Evolutionary conservation across 2,329 filamentous ascomycete species (phyloP).

Genomic region (Aspergillus ochraceoroseus): DNA sequence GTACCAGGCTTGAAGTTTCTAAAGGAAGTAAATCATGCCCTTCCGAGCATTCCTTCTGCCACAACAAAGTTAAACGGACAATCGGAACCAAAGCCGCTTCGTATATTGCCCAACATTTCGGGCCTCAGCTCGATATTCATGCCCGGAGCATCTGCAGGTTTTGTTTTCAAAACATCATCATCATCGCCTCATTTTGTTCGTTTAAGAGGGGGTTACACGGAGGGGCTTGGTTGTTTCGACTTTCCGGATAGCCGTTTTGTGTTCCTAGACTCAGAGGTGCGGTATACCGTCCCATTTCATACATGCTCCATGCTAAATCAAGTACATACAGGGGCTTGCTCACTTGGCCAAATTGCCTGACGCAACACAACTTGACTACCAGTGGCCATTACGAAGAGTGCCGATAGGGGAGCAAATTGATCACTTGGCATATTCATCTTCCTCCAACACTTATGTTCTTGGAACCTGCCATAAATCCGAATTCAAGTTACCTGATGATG

Average conservation of each 20-base stretch:
- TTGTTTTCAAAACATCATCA: conserved; percentile 76
- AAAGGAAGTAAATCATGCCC: conserved; percentile 64
- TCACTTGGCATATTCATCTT: conserved; percentile 69
- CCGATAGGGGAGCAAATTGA: conserved; percentile 65
- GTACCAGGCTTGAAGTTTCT: conserved; percentile 60
- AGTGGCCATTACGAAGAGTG: conserved; percentile 70
- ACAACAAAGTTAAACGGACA: conserved; percentile 38
- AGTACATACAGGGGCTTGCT: conserved; percentile 54
- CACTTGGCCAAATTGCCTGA: conserved; percentile 67
- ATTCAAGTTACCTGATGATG: conserved; percentile 82
- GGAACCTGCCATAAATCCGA: conserved; percentile 63
- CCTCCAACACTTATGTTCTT: conserved; percentile 69
- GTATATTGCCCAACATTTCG: conserved; percentile 50
- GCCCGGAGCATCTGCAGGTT: conserved; percentile 70
- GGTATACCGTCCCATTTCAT: conserved; percentile 12
- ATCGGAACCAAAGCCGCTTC: conserved; percentile 43
- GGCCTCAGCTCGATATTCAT: conserved; percentile 80
- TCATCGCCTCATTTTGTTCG: conserved; percentile 70
- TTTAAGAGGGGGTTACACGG: conserved; percentile 63
- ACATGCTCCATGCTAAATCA: conserved; percentile 12
- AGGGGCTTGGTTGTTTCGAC: conserved; percentile 70
- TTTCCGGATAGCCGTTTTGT: conserved; percentile 70
- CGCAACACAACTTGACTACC: conserved; percentile 66
- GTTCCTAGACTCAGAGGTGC: conserved; percentile 62
- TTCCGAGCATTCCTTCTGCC: conserved; percentile 57